These are phyloP conservation scores for Prunus kanzakura DNA, from an alignment of 306 rosid species.

Conservation along the genomic window DNA sequence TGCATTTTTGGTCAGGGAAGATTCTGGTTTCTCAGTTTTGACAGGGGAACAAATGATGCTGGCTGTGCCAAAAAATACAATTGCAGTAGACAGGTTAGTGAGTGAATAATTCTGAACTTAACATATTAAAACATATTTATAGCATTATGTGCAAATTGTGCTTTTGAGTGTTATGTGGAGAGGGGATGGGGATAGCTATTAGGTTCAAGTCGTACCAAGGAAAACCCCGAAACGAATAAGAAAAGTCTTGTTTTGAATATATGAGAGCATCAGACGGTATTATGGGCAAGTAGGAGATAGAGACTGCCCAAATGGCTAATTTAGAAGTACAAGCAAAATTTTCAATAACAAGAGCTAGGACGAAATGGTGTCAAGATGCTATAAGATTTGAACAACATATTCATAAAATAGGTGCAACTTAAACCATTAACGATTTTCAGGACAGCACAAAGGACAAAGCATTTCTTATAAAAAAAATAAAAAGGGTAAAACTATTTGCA, in stretches of 20 bases:
- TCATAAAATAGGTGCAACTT: neutral
- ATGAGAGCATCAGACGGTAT: neutral
- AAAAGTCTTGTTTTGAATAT: neutral
- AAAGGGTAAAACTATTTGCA: neutral
- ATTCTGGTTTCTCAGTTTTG: slow-evolving; percentile 17
- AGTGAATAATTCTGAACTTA: neutral
- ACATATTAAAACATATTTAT: neutral
- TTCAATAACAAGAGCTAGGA: neutral
- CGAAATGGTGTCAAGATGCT: too few relatives aligned
- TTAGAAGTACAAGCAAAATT: neutral
- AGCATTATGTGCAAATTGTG: neutral
- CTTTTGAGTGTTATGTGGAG: neutral
- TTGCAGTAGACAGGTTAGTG: neutral
- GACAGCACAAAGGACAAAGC: neutral
- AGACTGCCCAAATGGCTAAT: neutral
- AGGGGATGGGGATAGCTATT: neutral
- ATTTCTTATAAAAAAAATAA: too few relatives aligned
- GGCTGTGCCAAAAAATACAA: neutral
- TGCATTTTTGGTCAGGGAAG: slow-evolving; percentile 6
- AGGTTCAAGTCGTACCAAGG: neutral
- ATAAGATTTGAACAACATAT: too few relatives aligned
- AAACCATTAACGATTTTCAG: neutral
- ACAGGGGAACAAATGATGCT: neutral
- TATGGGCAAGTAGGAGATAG: neutral
- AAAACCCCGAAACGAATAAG: neutral